Conservation (phyloP, 306 rosid genomes). For the Cicer bijugum region DNA sequence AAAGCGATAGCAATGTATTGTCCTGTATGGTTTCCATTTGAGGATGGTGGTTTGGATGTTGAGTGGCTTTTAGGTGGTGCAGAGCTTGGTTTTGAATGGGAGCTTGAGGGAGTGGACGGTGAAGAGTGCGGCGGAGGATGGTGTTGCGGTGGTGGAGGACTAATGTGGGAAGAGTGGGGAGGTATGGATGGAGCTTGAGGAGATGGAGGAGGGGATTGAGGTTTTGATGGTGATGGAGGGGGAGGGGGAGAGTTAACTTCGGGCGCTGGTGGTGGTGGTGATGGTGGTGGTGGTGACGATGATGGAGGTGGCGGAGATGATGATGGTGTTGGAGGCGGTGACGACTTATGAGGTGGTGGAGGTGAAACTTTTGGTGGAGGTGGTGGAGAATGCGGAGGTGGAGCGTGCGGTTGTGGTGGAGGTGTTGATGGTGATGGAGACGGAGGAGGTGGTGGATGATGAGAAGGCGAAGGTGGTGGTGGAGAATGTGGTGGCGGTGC, state of each 20-base stretch:
- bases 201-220: constrained; percentile 41
- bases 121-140: neutral
- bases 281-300: constrained; percentile 40
- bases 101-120: constrained; percentile 4
- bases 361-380: constrained; percentile 31
- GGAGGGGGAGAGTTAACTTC: constrained; percentile 44
- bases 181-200: constrained; percentile 37
- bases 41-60: constrained; percentile 21
- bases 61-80: constrained; percentile 21
- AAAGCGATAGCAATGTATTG: constrained; percentile 53
- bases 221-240: constrained; percentile 44
- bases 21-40: constrained; percentile 8
- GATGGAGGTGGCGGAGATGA: constrained; percentile 39
- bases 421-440: constrained; percentile 42
- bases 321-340: constrained; percentile 41
- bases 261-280: constrained; percentile 31
- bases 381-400: constrained; percentile 41
- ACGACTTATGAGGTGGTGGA: constrained; percentile 29
- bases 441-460: constrained; percentile 32
- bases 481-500: neutral
- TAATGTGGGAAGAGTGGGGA: neutral
- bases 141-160: constrained; percentile 29
- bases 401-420: neutral
- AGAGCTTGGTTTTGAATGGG: constrained; percentile 10
- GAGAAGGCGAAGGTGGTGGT: neutral